Conservation (phyloP, 192 early-diverging fungal species). For the Backusella tarrabulga region DNA sequence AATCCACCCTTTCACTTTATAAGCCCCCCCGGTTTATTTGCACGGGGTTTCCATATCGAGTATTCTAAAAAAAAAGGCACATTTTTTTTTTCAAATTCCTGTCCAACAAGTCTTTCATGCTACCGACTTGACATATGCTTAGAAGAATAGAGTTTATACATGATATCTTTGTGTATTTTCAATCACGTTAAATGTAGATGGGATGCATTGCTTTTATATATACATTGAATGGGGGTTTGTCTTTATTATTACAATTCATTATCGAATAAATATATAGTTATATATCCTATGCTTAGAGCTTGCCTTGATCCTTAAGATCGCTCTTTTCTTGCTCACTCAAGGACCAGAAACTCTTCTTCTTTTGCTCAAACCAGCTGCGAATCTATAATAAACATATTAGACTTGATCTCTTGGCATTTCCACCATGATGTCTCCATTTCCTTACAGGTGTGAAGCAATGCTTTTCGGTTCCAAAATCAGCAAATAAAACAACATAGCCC, state of each 20-base stretch:
- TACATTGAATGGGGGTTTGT: background rate
- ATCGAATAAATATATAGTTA: background rate
- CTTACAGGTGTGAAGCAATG: constrained; percentile 27
- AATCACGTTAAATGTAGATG: too few relatives aligned
- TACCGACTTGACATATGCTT: too few relatives aligned
- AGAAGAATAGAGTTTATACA: too few relatives aligned
- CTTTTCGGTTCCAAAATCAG: constrained; percentile 33
- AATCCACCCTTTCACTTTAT: background rate
- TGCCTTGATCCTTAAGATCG: constrained; percentile 31
- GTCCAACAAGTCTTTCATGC: background rate
- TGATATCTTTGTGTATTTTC: too few relatives aligned
- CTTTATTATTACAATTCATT: background rate
- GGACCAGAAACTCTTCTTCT: constrained; percentile 26
- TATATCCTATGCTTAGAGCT: background rate
- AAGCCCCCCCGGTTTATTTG: background rate
- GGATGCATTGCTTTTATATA: background rate
- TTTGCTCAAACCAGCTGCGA: constrained; percentile 27
- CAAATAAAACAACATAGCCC: constrained; percentile 33
- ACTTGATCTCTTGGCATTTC: too few relatives aligned
- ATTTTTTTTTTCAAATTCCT: constrained; percentile 5
- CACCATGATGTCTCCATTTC: background rate
- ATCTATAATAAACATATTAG: constrained; percentile 8
- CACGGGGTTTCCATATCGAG: background rate
- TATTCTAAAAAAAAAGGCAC: background rate
- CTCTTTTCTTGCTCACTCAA: constrained; percentile 22